Evolutionary conservation across 768 basidiomycete species (phyloP), one percentile per base, ranked within the genome.

Genomic region (Mrakia blollopis): DNA sequence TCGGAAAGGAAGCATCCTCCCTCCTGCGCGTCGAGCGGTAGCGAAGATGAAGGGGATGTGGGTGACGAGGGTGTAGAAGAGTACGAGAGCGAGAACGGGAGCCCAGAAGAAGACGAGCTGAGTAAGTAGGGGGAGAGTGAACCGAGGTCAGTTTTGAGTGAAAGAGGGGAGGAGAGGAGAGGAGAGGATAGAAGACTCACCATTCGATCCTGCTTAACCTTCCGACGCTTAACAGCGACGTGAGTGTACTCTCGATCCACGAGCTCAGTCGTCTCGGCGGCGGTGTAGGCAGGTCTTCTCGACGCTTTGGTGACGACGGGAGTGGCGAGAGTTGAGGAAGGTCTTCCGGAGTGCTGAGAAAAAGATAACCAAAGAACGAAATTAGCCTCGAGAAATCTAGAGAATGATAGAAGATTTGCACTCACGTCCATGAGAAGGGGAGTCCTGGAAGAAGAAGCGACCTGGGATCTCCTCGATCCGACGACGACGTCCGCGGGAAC

Each of bases 141-240:
- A n/a, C 7, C 6, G 25, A 3, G n/a, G 32, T 63, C 62, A 63
- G 62, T 30, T 32, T 32, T 13, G 32, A 21, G 7, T 18, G 14
- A 21, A 14, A 50, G 3, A 18, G 21, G 57, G 8, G 28, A 60
- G 18, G 57, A 61, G n/a, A 61, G 30, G 14, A 14, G 62, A 32
- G 32, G 30, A 63, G 62, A 30, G 4, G 62, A 28, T 8, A 35
- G 30, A 63, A 63, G 30, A 63, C 62, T 63, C 23, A 72, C 54
- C 72, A 72, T 72, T 37, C 72, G 72, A 21, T 72, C 72, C 52
- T 72, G 72, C 52, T 72, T 72, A 32, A 72, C 72, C 32, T 72
- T 72, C 5, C 52, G 30, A 18, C 72, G 52, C 30, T 54, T 57
- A n/a, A 61, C 72, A 32, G 72, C 60, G 25, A 54, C 54, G 39